A percentile compares a stretch with the other conserved stretches of the same genome.
These are phyloP conservation scores for Trypanosoma avium DNA, from an alignment of 208 protist genomes.

Conservation along the genomic window DNA sequence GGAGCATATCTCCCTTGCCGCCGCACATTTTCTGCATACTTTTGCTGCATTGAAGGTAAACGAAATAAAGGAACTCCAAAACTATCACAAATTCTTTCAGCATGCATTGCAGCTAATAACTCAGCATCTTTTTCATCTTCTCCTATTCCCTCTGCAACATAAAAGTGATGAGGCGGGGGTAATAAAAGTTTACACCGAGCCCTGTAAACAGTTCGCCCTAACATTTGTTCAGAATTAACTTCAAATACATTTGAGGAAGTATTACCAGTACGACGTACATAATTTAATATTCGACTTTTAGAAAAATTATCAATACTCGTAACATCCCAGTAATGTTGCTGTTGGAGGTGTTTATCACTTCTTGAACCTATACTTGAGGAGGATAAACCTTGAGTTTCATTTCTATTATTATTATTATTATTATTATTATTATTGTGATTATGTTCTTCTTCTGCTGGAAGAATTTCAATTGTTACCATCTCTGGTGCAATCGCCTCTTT, in stretches of 20 bases:
- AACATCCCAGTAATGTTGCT: constrained; percentile 48
- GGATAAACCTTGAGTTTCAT: too few species aligned
- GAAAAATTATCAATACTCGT: constrained; percentile 60
- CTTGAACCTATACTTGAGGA: too few species aligned
- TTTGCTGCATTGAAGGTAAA: constrained; percentile 61
- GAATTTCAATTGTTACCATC: constrained; percentile 53
- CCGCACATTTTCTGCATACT: constrained; percentile 57
- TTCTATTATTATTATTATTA: constrained; percentile 1
- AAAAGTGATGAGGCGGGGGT: constrained; percentile 56
- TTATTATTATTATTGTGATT: constrained; percentile 16
- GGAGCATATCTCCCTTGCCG: constrained; percentile 62
- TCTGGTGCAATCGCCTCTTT: constrained; percentile 37
- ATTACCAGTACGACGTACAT: constrained; percentile 59
- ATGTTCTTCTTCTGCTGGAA: constrained; percentile 19
- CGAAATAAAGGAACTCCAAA: constrained; percentile 70
- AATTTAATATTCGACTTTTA: constrained; percentile 71
- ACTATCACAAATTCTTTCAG: constrained; percentile 71
- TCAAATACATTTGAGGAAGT: constrained; percentile 38
- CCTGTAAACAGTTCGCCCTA: constrained; percentile 34
- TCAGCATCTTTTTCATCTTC: constrained; percentile 70
- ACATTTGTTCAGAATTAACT: constrained; percentile 30
- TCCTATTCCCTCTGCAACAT: constrained; percentile 67
- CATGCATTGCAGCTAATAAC: constrained; percentile 84
- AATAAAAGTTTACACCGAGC: constrained; percentile 47
- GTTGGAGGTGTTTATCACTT: background rate